Evolutionary conservation across 140 eudicot genomes (phyloP).

Genomic region (Anethum foeniculum): DNA sequence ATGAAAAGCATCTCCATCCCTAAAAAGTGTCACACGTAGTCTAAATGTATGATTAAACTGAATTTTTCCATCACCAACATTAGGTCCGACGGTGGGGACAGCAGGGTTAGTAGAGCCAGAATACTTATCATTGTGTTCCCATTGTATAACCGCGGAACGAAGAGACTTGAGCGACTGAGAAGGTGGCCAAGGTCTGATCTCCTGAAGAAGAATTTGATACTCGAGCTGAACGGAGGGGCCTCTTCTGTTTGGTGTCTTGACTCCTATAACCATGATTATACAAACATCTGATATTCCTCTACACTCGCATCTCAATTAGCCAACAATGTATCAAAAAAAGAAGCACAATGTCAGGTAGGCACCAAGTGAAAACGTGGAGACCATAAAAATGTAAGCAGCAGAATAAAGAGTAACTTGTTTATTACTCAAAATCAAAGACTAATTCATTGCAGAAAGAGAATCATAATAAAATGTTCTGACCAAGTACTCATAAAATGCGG

Average conservation of each 20-base stretch:
- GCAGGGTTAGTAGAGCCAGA: constrained; percentile 67
- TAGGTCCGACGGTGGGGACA: constrained; percentile 51
- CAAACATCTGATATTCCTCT: constrained; percentile 2
- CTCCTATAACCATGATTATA: constrained; percentile 44
- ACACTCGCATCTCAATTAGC: neutral
- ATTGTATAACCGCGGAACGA: constrained; percentile 68
- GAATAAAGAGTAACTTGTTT: neutral
- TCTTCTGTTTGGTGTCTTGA: constrained; percentile 49
- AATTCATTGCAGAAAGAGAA: neutral
- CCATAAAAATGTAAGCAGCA: neutral
- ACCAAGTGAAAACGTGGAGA: neutral
- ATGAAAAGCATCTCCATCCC: constrained; percentile 49
- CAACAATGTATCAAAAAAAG: neutral
- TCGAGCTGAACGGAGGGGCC: constrained; percentile 52
- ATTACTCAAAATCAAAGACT: neutral
- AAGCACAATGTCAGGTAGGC: neutral
- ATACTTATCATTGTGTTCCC: constrained; percentile 66
- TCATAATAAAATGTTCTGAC: constrained; percentile 1
- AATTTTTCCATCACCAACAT: constrained; percentile 67
- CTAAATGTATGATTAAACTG: constrained; percentile 73
- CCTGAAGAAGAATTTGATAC: constrained; percentile 53
- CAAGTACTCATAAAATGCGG: neutral
- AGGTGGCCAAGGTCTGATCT: constrained; percentile 96
- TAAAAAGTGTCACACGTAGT: constrained; percentile 45
- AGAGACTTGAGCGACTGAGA: constrained; percentile 71